Evolutionary conservation across 768 basidiomycete genomes (phyloP).

Genomic region (Boletus subcaerulescens): DNA sequence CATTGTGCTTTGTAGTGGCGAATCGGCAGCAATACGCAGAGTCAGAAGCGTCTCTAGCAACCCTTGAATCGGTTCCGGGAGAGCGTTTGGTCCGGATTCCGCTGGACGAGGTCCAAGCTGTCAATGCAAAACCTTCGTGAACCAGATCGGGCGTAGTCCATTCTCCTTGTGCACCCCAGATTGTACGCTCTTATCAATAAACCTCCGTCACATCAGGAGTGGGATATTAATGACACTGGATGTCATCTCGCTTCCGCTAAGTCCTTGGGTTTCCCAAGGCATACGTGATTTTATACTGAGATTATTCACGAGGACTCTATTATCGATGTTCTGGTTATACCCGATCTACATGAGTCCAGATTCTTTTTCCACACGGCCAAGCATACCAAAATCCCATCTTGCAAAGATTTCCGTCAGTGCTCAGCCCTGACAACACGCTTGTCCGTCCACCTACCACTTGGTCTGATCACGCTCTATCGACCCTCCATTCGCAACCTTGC

Average conservation of each 20-base stretch:
- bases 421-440: background rate
- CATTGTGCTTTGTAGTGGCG: slow-evolving; percentile 39
- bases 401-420: background rate
- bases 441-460: background rate
- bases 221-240: background rate
- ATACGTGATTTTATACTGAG: background rate
- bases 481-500: slow-evolving; percentile 21
- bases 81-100: slow-evolving; percentile 73
- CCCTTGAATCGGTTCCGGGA: slow-evolving; percentile 35
- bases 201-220: too few species aligned
- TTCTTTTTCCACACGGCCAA: too few species aligned
- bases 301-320: too few species aligned
- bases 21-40: slow-evolving; percentile 38
- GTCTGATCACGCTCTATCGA: background rate
- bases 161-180: too few species aligned
- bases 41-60: slow-evolving; percentile 20
- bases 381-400: background rate
- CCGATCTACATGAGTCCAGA: too few species aligned
- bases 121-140: slow-evolving; percentile 13
- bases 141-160: background rate
- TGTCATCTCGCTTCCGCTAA: background rate
- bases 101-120: slow-evolving; percentile 56
- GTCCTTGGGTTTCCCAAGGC: background rate
- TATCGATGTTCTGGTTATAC: too few species aligned
- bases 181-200: too few species aligned